A percentile compares a stretch with the other conserved stretches of the same genome.
Conservation (phyloP, 1,284 basidiomycete species). For the Sporisorium exsertum region DNA sequence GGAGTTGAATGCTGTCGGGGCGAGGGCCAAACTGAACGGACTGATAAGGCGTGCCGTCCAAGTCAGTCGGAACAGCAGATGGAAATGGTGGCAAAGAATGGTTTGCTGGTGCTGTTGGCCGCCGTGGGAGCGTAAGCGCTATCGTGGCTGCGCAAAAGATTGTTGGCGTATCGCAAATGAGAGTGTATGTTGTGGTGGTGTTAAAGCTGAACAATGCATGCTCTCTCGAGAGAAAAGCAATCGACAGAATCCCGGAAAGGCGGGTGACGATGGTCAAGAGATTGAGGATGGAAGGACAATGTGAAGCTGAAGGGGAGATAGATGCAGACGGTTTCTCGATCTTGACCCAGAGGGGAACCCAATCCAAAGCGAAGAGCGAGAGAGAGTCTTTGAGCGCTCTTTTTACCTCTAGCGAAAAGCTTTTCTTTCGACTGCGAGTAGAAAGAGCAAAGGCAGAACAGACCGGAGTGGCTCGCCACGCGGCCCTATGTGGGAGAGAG, state of each 20-base stretch:
- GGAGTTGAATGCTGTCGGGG: background rate
- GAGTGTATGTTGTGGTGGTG: background rate
- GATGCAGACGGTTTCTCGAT: no score
- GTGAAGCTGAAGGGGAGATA: background rate
- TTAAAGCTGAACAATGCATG: background rate
- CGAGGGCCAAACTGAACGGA: background rate
- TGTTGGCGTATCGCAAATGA: background rate
- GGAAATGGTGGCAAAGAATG: conserved; percentile 25
- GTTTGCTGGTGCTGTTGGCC: conserved; percentile 26
- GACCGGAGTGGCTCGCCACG: conserved; percentile 2
- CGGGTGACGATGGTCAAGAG: background rate
- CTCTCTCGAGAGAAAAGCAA: background rate
- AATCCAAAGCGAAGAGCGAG: background rate
- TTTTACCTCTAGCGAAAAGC: background rate
- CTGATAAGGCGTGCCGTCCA: background rate
- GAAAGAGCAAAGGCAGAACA: no score
- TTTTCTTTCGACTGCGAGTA: background rate
- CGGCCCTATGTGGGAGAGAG: background rate
- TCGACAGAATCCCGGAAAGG: background rate
- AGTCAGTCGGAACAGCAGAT: background rate
- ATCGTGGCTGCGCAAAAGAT: background rate
- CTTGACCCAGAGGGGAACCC: background rate
- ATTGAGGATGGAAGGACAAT: background rate
- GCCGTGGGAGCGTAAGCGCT: background rate
- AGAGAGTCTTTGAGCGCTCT: background rate